Evolutionary conservation across 2,329 filamentous ascomycete genomes (phyloP).

Genomic region (Pestalotiopsis sp.): DNA sequence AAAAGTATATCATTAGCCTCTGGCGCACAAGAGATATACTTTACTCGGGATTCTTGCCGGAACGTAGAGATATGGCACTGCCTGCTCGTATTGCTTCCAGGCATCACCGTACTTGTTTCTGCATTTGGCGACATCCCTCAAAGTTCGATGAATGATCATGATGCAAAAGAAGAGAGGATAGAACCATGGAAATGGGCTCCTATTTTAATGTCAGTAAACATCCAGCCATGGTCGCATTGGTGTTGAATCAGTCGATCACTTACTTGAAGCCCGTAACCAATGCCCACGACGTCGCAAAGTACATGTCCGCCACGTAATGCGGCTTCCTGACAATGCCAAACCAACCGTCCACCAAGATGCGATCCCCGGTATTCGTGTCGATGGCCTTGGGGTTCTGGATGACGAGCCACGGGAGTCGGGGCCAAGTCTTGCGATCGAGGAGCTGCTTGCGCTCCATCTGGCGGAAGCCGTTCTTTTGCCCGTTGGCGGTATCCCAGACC

Average conservation of each 20-base stretch:
- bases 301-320: conserved; percentile 50
- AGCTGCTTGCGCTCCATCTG: conserved; percentile 73
- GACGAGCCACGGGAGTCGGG: conserved; percentile 83
- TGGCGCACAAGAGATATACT: neutral
- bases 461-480: conserved; percentile 91
- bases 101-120: conserved; percentile 78
- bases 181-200: conserved; percentile 84
- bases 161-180: conserved; percentile 80
- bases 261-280: conserved; percentile 49
- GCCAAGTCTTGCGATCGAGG: conserved; percentile 76
- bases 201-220: neutral
- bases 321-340: conserved; percentile 72
- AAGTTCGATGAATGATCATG: conserved; percentile 81
- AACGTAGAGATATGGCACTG: conserved; percentile 81
- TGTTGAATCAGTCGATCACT: neutral
- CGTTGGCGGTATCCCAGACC: conserved; percentile 91
- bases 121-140: conserved; percentile 75
- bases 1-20: too few relatives aligned
- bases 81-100: conserved; percentile 79
- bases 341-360: conserved; percentile 84
- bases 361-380: conserved; percentile 70
- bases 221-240: too few relatives aligned
- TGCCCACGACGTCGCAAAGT: conserved; percentile 52
- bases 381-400: conserved; percentile 81
- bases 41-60: conserved; percentile 30